Evolutionary conservation across 768 basidiomycete genomes (phyloP).

Genomic region (Rhizopogon rudus): DNA sequence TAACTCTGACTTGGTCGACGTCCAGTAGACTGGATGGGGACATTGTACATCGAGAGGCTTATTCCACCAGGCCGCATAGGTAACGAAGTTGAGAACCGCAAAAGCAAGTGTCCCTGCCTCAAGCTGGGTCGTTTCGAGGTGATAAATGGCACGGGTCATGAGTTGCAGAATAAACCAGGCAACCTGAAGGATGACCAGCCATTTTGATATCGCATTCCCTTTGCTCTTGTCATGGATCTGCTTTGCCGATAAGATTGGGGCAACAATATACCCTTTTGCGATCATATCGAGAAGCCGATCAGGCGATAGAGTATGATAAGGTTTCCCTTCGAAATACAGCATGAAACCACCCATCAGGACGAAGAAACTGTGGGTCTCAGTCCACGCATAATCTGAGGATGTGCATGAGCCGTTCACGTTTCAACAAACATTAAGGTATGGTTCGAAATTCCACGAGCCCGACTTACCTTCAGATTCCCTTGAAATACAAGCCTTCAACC

Average conservation of each 20-base stretch:
- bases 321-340: background rate
- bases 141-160: conserved; percentile 16
- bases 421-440: background rate
- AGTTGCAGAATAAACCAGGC: conserved; percentile 10
- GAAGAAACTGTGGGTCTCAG: conserved; percentile 13
- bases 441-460: too few species aligned
- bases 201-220: conserved; percentile 30
- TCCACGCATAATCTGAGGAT: background rate
- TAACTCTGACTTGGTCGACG: background rate
- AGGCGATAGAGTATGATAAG: background rate
- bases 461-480: background rate
- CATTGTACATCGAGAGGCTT: conserved; percentile 32
- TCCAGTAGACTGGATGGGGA: conserved; percentile 3
- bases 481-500: background rate
- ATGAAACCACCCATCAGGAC: conserved; percentile 19
- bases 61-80: conserved; percentile 32
- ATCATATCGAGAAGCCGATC: background rate
- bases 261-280: background rate
- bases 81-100: conserved; percentile 23
- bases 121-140: conserved; percentile 29
- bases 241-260: conserved; percentile 1
- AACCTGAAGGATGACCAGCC: conserved; percentile 27
- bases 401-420: background rate
- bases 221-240: conserved; percentile 25
- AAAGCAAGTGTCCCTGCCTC: conserved; percentile 33